These are phyloP conservation scores for Monilinia aucupariae DNA, from an alignment of 2,329 filamentous ascomycete genomes.

Conservation along the genomic window DNA sequence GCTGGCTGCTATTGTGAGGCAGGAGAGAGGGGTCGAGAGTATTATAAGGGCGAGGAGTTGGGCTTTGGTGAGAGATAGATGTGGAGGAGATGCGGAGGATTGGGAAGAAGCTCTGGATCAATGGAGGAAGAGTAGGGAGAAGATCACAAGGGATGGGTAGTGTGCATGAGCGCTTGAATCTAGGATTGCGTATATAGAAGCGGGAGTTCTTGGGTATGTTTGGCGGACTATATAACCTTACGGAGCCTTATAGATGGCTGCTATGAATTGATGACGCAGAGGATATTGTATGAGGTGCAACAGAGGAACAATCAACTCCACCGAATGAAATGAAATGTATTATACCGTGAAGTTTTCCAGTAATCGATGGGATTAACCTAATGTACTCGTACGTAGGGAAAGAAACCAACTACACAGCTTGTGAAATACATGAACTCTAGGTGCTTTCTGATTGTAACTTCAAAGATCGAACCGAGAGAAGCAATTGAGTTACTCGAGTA, in stretches of 20 bases:
- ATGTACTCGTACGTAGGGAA: no score
- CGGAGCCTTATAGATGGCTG: not conserved
- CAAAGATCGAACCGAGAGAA: not conserved
- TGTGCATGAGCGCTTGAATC: not conserved
- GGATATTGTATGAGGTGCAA: not conserved
- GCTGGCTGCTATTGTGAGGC: conserved; percentile 66
- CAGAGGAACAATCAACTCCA: conserved; percentile 1
- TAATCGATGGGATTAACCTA: not conserved
- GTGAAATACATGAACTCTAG: no score
- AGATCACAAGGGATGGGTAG: not conserved
- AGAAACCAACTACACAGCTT: no score
- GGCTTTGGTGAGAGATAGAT: conserved; percentile 71
- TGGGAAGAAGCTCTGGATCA: conserved; percentile 62
- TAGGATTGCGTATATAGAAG: conserved; percentile 9
- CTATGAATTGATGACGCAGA: not conserved
- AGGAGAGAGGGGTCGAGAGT: conserved; percentile 69
- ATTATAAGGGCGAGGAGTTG: conserved; percentile 81
- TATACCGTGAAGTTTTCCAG: no score
- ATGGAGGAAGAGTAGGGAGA: conserved; percentile 47
- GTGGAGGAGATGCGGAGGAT: conserved; percentile 50
- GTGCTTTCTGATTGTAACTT: not conserved
- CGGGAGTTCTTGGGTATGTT: conserved; percentile 8
- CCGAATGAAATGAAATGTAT: not conserved
- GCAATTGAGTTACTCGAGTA: not conserved
- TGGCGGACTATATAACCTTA: not conserved